Evolutionary conservation across 495 filamentous ascomycete genomes (phyloP), one percentile per base, ranked within the genome.

Genomic region (Talaromyces wortmannii): DNA sequence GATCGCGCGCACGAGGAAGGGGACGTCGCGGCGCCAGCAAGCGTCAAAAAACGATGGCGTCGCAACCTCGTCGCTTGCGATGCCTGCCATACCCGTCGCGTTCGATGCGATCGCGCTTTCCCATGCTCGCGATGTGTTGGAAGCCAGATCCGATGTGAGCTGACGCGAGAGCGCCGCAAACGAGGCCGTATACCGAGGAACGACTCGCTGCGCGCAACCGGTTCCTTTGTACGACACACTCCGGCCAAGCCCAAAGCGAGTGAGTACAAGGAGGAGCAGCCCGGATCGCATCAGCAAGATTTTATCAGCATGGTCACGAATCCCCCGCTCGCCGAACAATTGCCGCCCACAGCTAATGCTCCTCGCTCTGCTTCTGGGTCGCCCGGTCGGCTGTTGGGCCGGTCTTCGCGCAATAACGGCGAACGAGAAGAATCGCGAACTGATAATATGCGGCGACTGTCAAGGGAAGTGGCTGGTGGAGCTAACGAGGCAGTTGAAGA

Each of bases 31-130:
- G 44, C 23, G 4, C 18, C 52, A 42, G 13, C 52, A 16, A 65
- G 65, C 44, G 48, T 55, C 45, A 77, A 75, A 53, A 69, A 69
- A 55, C 68, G 72, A 52, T 75, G 72, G 74, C 70, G 71, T 31
- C 71, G 74, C 12, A 77, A 77, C 53, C 69, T 68, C 42, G 70
- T 77, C 12, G 74, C 74, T 29, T 77, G 74, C 57, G 72, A 77
- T 55, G 70, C 72, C 7, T 77, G 74, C 53, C 74, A 77, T 46
- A 59, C 67, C 5, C 74, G 74, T 16, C 72, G 74, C 11, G 74
- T 77, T n/a, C 67, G 72, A 59, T 77, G 74, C 64, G 74, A 77
- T 57, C 72, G 74, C 15, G 72, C 71, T 4, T 77, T 77, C 45
- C 74, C 74, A 11, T 77, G 74, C 52, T 73, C 72, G 16, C 65